Evolutionary conservation across 306 rosid genomes (phyloP), one percentile per base, ranked within the genome.

Genomic region (Cicer chorassanicum): DNA sequence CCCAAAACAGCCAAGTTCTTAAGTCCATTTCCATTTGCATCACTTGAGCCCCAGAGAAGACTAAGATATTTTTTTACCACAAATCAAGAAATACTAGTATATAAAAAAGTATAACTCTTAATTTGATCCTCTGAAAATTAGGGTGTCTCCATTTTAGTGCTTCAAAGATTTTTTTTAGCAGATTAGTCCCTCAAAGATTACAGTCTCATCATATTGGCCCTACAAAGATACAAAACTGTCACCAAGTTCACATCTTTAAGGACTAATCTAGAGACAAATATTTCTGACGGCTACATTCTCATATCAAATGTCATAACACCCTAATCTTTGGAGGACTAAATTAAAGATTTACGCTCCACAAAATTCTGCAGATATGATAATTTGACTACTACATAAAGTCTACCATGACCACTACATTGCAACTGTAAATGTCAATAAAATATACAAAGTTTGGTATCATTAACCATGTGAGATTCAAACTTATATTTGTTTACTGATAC

Each of bases 381-480:
- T 65, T 29, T 18, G 44, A 66, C 76, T 43, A 53, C 29, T 13
- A 57, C 69, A 71, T 70, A 54, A 72, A 72, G 57, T 61, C 74
- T 53, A 61, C 21, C 36, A 19, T 34, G 14, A 40, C 64, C 53
- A 39, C 43, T 43, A 13, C 44, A 72, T 43, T 10, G 54, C 6
- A 80, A 72, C 11, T 15, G 42, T 50, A 63, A 54, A 42, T 53
- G 77, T 76, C 75, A 75, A 83, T 56, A 67, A 42, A 67, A 34
- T 43, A 60, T 38, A 50, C 7, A 10, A 63, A 78, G 49, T 57
- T 18, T 78, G 49, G 70, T 66, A 70, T 63, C 68, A 45, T 71
- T 65, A 41, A 74, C 13, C 72, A 69, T 18, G 69, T 42, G 18
- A 73, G 42, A 16, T 77, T 77, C 81, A 72, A 77, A 39, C 62